These are phyloP conservation scores for Elongisporangium anandrum DNA, from an alignment of 352 stramenopile species.

Conservation along the genomic window DNA sequence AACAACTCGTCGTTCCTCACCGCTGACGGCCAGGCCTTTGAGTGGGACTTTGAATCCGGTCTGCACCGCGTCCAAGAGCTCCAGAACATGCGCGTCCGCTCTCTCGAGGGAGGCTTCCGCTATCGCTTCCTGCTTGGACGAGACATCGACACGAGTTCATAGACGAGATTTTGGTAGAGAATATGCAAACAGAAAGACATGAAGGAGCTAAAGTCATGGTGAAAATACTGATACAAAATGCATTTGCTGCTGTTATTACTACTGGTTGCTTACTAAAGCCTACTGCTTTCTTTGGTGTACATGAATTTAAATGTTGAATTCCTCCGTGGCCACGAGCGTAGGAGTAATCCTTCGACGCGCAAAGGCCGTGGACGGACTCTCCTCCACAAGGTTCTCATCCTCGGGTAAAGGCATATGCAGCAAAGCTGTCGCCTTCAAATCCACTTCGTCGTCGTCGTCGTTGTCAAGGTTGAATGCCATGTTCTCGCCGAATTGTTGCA, in stretches of 20 bases:
- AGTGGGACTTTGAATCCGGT: conserved; percentile 67
- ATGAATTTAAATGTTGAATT: conserved; percentile 45
- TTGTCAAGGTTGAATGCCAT: conserved; percentile 38
- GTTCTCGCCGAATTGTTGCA: conserved; percentile 40
- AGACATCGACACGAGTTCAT: neutral
- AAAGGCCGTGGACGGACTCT: conserved; percentile 24
- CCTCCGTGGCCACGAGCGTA: conserved; percentile 41
- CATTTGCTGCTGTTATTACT: neutral
- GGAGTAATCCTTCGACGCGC: conserved; percentile 49
- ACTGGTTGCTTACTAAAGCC: neutral
- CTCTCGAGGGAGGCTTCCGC: conserved; percentile 74
- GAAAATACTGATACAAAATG: neutral
- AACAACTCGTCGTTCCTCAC: conserved; percentile 72
- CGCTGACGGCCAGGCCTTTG: conserved; percentile 57
- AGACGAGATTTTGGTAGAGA: neutral
- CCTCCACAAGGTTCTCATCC: conserved; percentile 6
- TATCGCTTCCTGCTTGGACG: conserved; percentile 56
- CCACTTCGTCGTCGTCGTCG: conserved; percentile 14
- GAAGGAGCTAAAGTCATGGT: too few species aligned
- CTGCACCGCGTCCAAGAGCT: conserved; percentile 44
- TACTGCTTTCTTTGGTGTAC: neutral
- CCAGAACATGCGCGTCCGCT: conserved; percentile 28
- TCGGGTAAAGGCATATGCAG: neutral
- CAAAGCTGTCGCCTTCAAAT: conserved; percentile 5
- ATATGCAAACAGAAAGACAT: neutral